A percentile compares a stretch with the other conserved stretches of the same genome.
phyloP scores from a whole-genome alignment of 108 stramenopile genomes.

The Schizochytrium sp. region DNA sequence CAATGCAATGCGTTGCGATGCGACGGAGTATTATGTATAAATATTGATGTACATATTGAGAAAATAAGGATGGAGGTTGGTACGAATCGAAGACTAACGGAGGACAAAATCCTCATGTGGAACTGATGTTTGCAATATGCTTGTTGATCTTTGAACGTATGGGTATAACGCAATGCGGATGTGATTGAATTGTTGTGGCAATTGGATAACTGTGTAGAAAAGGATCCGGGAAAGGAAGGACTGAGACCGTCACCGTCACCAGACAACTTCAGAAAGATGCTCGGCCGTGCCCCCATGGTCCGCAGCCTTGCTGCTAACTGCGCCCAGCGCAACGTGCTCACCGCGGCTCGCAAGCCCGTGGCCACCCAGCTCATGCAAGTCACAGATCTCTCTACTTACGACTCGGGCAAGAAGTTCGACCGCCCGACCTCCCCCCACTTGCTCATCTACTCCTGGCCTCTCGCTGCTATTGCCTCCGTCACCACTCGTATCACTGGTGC shows the following conservation, averaged over 20 bases:
- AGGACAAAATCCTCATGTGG: too few species aligned
- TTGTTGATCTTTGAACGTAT: too few species aligned
- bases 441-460: slow-evolving; percentile 91
- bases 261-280: background rate
- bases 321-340: background rate
- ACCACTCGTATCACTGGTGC: slow-evolving; percentile 92
- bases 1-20: too few species aligned
- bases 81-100: too few species aligned
- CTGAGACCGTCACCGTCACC: background rate
- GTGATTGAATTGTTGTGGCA: too few species aligned
- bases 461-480: slow-evolving; percentile 86
- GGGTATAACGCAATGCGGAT: too few species aligned
- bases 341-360: slow-evolving; percentile 20
- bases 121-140: too few species aligned
- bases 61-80: too few species aligned
- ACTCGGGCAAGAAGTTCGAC: slow-evolving; percentile 82
- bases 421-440: slow-evolving; percentile 94
- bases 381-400: slow-evolving; percentile 39
- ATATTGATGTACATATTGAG: too few species aligned
- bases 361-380: slow-evolving; percentile 50
- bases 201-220: too few species aligned
- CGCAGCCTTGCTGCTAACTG: slow-evolving; percentile 15
- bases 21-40: too few species aligned
- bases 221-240: background rate
- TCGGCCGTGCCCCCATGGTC: slow-evolving; percentile 39